Evolutionary conservation across 768 basidiomycete genomes (phyloP).

Genomic region (Suillus americanus): DNA sequence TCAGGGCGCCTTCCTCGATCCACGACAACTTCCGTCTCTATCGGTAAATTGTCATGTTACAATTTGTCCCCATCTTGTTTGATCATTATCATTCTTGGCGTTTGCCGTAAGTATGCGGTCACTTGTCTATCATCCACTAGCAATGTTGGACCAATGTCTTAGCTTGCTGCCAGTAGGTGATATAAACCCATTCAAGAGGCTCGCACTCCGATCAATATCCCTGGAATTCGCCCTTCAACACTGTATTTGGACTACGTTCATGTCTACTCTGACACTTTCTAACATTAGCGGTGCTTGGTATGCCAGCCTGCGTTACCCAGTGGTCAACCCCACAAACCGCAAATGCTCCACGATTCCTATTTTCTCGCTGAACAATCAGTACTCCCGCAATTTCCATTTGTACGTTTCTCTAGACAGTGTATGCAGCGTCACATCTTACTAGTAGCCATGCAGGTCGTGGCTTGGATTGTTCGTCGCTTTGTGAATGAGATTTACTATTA

Average conservation of each 20-base stretch:
- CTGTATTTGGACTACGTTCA: not conserved
- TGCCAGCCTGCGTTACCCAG: not conserved
- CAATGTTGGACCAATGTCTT: not conserved
- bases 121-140: not conserved
- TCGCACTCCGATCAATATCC: not conserved
- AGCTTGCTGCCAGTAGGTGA: not conserved
- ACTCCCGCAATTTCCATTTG: slow-evolving; percentile 53
- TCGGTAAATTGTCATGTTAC: too few species aligned
- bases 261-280: not conserved
- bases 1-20: too few species aligned
- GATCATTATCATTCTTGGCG: not conserved
- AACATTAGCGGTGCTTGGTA: too few species aligned
- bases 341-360: slow-evolving; percentile 55
- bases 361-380: slow-evolving; percentile 46
- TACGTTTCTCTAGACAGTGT: slow-evolving; percentile 16
- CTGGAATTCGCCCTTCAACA: not conserved
- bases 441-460: slow-evolving; percentile 25
- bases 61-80: not conserved
- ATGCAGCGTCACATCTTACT: slow-evolving; percentile 25
- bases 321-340: slow-evolving; percentile 49
- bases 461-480: slow-evolving; percentile 55
- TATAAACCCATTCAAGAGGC: not conserved
- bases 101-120: not conserved
- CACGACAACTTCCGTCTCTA: too few species aligned
- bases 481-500: slow-evolving; percentile 9